phyloP scores from a whole-genome alignment of 257 asterid genomes.

The Salvia hispanica region DNA sequence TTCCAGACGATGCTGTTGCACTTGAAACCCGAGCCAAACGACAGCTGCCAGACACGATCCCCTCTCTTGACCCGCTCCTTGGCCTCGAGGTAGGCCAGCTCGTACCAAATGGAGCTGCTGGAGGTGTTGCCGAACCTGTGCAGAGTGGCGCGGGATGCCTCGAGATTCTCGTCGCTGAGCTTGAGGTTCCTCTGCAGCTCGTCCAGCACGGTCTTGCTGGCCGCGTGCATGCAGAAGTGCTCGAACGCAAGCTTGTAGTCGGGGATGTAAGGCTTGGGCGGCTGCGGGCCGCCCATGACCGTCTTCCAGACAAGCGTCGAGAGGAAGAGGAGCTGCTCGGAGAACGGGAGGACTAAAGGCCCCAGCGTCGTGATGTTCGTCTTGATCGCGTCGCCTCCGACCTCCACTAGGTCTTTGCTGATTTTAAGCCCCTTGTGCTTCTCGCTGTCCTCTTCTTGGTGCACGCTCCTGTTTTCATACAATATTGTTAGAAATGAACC shows the following conservation, averaged over 20 bases:
- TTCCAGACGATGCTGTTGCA: conserved; percentile 93
- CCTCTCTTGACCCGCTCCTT: conserved; percentile 70
- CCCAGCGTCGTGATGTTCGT: conserved; percentile 91
- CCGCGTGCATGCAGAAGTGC: conserved; percentile 91
- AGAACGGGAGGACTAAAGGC: conserved; percentile 57
- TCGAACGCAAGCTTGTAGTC: conserved; percentile 95
- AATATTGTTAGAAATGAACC: no score
- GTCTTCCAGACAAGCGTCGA: conserved; percentile 59
- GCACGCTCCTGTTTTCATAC: conserved; percentile 52
- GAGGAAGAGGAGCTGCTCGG: conserved; percentile 87
- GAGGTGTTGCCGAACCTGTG: conserved; percentile 94
- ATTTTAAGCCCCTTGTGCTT: conserved; percentile 64
- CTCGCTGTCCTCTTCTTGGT: conserved; percentile 80
- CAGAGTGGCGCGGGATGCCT: conserved; percentile 70
- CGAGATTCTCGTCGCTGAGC: conserved; percentile 73
- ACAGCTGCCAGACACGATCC: conserved; percentile 86
- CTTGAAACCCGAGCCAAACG: conserved; percentile 96
- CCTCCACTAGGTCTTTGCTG: conserved; percentile 74
- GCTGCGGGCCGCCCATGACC: conserved; percentile 32
- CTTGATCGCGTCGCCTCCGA: conserved; percentile 89
- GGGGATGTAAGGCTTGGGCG: conserved; percentile 79
- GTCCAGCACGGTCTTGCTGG: conserved; percentile 78
- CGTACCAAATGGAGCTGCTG: conserved; percentile 97
- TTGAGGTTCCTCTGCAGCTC: conserved; percentile 89
- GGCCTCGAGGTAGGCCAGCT: conserved; percentile 83